Base-by-base conservation (phyloP, 1,284 basidiomycete genomes). In the Ceratobasidium sp. region DNA sequence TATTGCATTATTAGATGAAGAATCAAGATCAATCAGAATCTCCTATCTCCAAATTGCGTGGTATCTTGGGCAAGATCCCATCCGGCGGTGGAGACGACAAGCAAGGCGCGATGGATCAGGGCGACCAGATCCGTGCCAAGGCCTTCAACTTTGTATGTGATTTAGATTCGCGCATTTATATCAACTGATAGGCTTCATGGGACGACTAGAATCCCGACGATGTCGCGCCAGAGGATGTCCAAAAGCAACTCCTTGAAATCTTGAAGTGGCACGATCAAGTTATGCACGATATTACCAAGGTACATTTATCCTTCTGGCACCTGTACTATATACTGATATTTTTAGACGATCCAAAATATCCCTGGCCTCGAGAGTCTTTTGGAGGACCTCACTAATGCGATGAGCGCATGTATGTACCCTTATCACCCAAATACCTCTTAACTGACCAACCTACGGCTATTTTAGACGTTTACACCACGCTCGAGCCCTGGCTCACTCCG, bases 231-330 rank as follows among this genome's bases (percentile, higher is more conserved):
- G 85, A 87, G 34, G 90, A 93, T 75, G 85, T 94, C 38, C 88
- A 91, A 76, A 77, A 82, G 55, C 83, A 84, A 60, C 78, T 94
- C 1, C 84, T 88, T 81, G 81, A 86, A 72, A 80, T 94, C 40
- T 80, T 94, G 60, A 86, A 84, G 71, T 93, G 92, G 85, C 86
- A 90, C 53, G 90, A 91, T 75, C 80, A 81, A 40, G 79, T 89
- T 54, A 83, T 82, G 73, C 78, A 82, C 42, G 80, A 83, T 60
- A 79, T 87, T 29, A 74, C 81, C 22, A 75, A 80, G 71, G 83
- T 56, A 80, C 7, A 25, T 31, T 32, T 7, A 17, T 1, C 8
- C 35, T 12, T 3, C 1, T 10, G 8, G 3, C n/a, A 17, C 13
- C 49, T 53, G 62, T 45, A 75, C 78, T 72, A 73, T 76, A 73